Conservation (phyloP, 2,329 filamentous ascomycete species). For the Tolypocladium amazonense region DNA sequence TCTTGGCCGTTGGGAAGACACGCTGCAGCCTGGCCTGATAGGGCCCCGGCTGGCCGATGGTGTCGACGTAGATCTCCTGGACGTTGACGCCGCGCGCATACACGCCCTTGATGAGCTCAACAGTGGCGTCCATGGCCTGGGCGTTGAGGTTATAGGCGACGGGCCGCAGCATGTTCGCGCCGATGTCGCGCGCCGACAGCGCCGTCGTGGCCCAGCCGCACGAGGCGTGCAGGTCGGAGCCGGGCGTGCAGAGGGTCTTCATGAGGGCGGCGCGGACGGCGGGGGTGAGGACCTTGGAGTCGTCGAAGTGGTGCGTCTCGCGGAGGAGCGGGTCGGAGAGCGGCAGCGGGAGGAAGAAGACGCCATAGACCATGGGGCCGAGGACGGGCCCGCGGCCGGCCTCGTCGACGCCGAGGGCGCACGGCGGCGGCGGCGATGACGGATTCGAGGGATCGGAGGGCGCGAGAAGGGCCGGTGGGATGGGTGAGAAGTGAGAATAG, state of each 20-base stretch:
- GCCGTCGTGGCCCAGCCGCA: conserved; percentile 79
- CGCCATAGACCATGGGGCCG: conserved; percentile 64
- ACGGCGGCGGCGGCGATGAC: conserved; percentile 29
- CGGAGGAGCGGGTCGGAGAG: conserved; percentile 65
- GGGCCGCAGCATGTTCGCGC: conserved; percentile 63
- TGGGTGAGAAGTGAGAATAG: conserved; percentile 61
- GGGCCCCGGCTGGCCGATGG: conserved; percentile 68
- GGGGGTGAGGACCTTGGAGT: conserved; percentile 84
- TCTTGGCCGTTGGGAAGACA: conserved; percentile 66
- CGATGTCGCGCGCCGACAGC: conserved; percentile 77
- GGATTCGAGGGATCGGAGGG: conserved; percentile 25
- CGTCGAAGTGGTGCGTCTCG: conserved; percentile 76
- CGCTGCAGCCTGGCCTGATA: conserved; percentile 81
- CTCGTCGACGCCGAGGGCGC: conserved; percentile 84
- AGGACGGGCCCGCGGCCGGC: conserved; percentile 91
- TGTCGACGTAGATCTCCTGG: conserved; percentile 88
- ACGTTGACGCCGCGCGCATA: conserved; percentile 71
- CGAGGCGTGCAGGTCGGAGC: conserved; percentile 31
- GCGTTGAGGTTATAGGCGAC: conserved; percentile 83
- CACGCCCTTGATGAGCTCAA: conserved; percentile 69
- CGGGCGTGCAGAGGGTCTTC: conserved; percentile 56
- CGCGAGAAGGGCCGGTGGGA: conserved; percentile 48
- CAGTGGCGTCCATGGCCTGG: conserved; percentile 87
- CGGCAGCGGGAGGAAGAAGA: conserved; percentile 65
- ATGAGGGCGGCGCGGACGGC: conserved; percentile 64